Evolutionary conservation across 768 basidiomycete species (phyloP).

Genomic region (Ramaria sp.): DNA sequence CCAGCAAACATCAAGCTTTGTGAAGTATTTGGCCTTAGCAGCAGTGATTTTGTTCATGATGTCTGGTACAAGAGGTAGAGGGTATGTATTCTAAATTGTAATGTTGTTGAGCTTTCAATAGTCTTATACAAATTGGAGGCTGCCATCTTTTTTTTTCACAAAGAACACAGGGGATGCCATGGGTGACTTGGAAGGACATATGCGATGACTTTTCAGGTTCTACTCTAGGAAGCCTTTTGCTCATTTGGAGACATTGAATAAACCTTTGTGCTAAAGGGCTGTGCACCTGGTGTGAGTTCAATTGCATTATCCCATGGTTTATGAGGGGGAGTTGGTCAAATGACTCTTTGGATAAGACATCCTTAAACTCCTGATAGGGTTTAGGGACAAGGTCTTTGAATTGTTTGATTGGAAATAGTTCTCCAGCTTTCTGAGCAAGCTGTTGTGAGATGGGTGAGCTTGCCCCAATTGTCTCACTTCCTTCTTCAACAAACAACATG

Average conservation of each 20-base stretch:
- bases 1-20: slow-evolving; percentile 20
- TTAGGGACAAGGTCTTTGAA: not conserved
- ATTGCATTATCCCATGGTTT: not conserved
- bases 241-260: not conserved
- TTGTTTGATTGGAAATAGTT: too few species aligned
- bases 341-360: slow-evolving; percentile 5
- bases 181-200: slow-evolving; percentile 9
- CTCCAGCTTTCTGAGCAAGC: too few species aligned
- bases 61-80: slow-evolving; percentile 22
- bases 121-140: slow-evolving; percentile 22
- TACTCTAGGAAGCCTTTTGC: not conserved
- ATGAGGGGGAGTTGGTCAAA: not conserved
- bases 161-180: slow-evolving; percentile 19
- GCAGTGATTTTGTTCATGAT: not conserved
- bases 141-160: slow-evolving; percentile 24
- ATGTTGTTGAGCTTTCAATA: slow-evolving; percentile 21
- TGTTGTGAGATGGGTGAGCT: too few species aligned
- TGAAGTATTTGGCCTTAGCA: slow-evolving; percentile 15
- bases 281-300: too few species aligned
- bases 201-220: not conserved
- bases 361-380: slow-evolving; percentile 2
- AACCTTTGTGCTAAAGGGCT: too few species aligned
- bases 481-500: too few species aligned
- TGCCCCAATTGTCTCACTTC: too few species aligned
- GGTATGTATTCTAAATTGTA: slow-evolving; percentile 24